These are phyloP conservation scores for Blastobotrys peoriensis DNA, from an alignment of 805 yeast species.

Conservation along the genomic window DNA sequence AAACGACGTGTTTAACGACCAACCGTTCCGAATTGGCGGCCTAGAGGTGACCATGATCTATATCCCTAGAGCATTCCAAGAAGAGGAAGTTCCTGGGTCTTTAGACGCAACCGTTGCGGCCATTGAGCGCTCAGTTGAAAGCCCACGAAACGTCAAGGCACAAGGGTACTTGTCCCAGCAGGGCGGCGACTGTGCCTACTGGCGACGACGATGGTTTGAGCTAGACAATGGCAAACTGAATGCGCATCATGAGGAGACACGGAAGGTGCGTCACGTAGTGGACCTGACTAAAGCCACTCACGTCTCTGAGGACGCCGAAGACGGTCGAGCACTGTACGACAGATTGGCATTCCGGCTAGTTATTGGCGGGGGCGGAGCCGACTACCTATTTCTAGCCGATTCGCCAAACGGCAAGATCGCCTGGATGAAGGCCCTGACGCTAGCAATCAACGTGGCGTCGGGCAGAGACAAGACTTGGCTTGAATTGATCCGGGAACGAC, in stretches of 20 bases:
- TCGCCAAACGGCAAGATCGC: conserved; percentile 48
- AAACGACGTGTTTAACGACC: neutral
- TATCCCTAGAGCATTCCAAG: conserved; percentile 46
- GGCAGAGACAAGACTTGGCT: conserved; percentile 23
- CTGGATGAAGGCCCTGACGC: conserved; percentile 61
- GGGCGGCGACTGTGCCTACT: conserved; percentile 77
- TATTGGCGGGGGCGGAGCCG: conserved; percentile 71
- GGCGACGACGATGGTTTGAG: conserved; percentile 70
- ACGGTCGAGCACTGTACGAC: conserved; percentile 49
- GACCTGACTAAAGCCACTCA: conserved; percentile 19
- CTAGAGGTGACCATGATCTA: conserved; percentile 51
- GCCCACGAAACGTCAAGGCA: conserved; percentile 5
- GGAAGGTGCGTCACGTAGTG: conserved; percentile 12
- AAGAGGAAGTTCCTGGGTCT: conserved; percentile 40
- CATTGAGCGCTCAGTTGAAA: conserved; percentile 1
- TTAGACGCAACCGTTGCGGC: conserved; percentile 31
- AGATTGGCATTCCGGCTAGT: conserved; percentile 67
- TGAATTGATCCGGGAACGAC: conserved; percentile 21
- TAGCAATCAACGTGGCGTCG: conserved; percentile 36
- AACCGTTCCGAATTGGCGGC: conserved; percentile 40
- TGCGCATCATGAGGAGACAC: conserved; percentile 57
- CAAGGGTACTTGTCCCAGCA: conserved; percentile 76
- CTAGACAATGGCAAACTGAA: conserved; percentile 63
- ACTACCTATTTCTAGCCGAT: conserved; percentile 69
- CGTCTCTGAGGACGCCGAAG: conserved; percentile 32